Evolutionary conservation across 495 filamentous ascomycete genomes (phyloP).

Genomic region (Melanomma pulvis-pyrius): DNA sequence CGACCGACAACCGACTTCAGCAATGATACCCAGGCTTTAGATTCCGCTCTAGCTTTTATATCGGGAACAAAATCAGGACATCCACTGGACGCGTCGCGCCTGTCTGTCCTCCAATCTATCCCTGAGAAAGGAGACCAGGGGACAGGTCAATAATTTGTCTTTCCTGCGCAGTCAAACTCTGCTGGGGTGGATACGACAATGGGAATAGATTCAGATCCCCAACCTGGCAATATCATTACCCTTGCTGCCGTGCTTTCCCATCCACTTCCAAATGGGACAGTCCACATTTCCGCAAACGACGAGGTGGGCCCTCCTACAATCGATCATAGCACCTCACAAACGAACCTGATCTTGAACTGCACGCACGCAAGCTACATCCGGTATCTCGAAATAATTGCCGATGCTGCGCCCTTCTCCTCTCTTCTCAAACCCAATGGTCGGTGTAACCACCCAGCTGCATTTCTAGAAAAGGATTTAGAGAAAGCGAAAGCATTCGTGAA

Average conservation of each 20-base stretch:
- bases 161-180: constrained; percentile 2
- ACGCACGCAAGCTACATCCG: constrained; percentile 6
- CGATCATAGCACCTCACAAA: constrained; percentile 56
- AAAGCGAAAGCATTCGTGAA: constrained; percentile 22
- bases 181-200: constrained; percentile 2
- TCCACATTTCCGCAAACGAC: constrained; percentile 58
- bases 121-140: constrained; percentile 10
- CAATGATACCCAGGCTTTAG: background rate
- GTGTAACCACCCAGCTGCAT: background rate
- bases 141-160: constrained; percentile 20
- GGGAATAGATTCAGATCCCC: background rate
- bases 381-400: constrained; percentile 12
- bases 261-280: constrained; percentile 53
- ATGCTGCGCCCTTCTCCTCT: background rate
- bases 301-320: constrained; percentile 58
- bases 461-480: constrained; percentile 10
- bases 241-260: constrained; percentile 40
- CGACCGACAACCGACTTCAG: constrained; percentile 14
- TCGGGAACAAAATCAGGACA: background rate
- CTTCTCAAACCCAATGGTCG: constrained; percentile 20
- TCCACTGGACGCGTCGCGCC: constrained; percentile 12
- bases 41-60: background rate
- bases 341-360: constrained; percentile 21
- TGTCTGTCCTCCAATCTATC: background rate
- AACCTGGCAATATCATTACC: constrained; percentile 38